Base-by-base conservation (phyloP, 495 filamentous ascomycete species). In the Talaromyces liani region DNA sequence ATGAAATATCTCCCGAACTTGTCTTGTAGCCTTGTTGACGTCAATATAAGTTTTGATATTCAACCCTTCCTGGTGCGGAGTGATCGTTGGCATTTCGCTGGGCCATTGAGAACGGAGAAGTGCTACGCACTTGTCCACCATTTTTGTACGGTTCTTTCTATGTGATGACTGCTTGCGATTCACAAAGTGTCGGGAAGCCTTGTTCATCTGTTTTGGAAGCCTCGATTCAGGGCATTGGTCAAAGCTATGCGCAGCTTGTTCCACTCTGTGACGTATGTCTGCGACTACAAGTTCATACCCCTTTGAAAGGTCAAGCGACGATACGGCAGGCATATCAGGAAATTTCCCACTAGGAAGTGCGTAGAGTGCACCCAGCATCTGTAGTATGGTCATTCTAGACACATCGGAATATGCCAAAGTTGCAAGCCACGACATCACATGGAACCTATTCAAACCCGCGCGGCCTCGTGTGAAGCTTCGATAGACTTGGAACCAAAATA, bases 401-500 rank as follows among this genome's bases (percentile, higher is more conserved):
- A 4, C 25, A 27, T 68, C 59, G 0, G 67, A 66, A 58, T 66
- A 77, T 29, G 77, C 69, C 59, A 84, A 8, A 0, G 79, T 75
- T 27, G 74, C 65, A 8, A 85, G 69, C 69, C 75, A 77, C 7
- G 83, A 74, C 76, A 84, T 80, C 3, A 82, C 29, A 27, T 68
- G 67, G 64, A 73, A 80, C 62, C 66, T 77, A 61, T 76, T 63
- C 8, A 63, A 31, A 27, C 25, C 25, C 25, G 25, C 25, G 25
- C 25, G 25, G 25, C 25, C 25, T 27, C 25, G 25, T 27, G 25
- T 27, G 25, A 27, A 27, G 25, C 25, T 27, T 27, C 25, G 25
- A 27, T 27, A 27, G 25, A 27, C 4, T 27, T 27, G 25, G 25
- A 27, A 27, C 25, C 25, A 27, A 4, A 27, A 27, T 27, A 27